Conservation (phyloP, 495 filamentous ascomycete genomes). For the Choiromyces venosus region DNA sequence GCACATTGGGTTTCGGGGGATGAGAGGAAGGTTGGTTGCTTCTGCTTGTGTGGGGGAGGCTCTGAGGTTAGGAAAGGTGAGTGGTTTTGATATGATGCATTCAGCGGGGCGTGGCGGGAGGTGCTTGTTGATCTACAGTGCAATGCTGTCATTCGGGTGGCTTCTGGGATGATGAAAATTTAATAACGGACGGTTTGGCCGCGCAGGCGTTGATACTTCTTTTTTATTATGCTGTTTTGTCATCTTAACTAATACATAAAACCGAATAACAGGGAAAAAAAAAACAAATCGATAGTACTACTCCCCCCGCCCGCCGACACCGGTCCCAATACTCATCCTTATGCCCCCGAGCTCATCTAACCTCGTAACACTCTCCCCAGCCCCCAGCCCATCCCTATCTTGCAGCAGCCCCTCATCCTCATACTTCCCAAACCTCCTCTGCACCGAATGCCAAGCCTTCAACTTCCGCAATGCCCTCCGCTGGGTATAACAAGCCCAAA, state of each 20-base stretch:
- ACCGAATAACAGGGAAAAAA: not conserved
- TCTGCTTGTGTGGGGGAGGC: not conserved
- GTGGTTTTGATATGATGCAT: too few species aligned
- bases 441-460: not conserved
- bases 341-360: not conserved
- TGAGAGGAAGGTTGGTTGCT: not conserved
- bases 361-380: not conserved
- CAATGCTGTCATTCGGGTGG: too few species aligned
- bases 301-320: not conserved
- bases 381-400: not conserved
- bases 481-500: not conserved
- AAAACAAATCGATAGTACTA: not conserved
- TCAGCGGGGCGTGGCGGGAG: too few species aligned
- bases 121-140: not conserved
- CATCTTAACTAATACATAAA: not conserved
- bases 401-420: not conserved
- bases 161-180: not conserved
- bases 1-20: not conserved
- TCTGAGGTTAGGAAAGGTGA: not conserved
- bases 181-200: too few species aligned
- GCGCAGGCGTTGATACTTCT: too few species aligned
- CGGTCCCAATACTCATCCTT: not conserved
- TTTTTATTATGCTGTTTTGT: too few species aligned
- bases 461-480: not conserved
- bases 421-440: not conserved